These are phyloP conservation scores for Trypanosoma mega DNA, from an alignment of 208 protist genomes.

Conservation along the genomic window DNA sequence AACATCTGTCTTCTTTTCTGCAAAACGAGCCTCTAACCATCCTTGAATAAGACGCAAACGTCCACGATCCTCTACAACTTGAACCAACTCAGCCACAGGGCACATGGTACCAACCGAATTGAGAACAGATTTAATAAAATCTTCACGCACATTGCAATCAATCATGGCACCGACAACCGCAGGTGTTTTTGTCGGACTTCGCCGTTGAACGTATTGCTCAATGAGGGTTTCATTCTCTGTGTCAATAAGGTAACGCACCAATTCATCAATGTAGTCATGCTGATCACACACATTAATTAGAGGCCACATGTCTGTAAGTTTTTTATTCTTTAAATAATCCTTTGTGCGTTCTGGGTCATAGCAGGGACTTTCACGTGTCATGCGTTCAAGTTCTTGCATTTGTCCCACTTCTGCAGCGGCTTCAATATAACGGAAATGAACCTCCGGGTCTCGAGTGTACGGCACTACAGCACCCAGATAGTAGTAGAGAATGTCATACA, in stretches of 20 bases:
- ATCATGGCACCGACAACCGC: constrained; percentile 98
- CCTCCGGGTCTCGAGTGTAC: constrained; percentile 95
- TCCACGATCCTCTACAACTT: constrained; percentile 75
- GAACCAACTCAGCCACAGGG: constrained; percentile 90
- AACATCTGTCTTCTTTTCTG: constrained; percentile 95
- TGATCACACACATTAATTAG: constrained; percentile 99
- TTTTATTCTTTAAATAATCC: constrained; percentile 99
- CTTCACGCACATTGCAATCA: constrained; percentile 97
- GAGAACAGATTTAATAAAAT: constrained; percentile 96
- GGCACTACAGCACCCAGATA: constrained; percentile 98
- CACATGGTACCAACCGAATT: constrained; percentile 95
- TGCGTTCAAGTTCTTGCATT: constrained; percentile 98
- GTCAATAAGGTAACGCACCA: constrained; percentile 97
- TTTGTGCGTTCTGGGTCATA: constrained; percentile 98
- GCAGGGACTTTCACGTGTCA: constrained; percentile 97
- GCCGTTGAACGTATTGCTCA: constrained; percentile 96
- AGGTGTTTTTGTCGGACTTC: constrained; percentile 97
- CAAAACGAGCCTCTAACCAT: constrained; percentile 97
- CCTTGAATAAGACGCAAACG: constrained; percentile 97
- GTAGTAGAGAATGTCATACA: constrained; percentile 96
- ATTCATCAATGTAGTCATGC: constrained; percentile 98
- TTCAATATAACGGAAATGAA: constrained; percentile 99
- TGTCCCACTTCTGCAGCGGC: constrained; percentile 97
- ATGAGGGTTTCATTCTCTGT: constrained; percentile 97
- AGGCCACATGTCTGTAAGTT: constrained; percentile 97